Percentiles rank a stretch among this genome's conserved stretches.
Evolutionary conservation across 2,329 filamentous ascomycete species (phyloP).

Genomic region (Chaetomiaceae sp.): DNA sequence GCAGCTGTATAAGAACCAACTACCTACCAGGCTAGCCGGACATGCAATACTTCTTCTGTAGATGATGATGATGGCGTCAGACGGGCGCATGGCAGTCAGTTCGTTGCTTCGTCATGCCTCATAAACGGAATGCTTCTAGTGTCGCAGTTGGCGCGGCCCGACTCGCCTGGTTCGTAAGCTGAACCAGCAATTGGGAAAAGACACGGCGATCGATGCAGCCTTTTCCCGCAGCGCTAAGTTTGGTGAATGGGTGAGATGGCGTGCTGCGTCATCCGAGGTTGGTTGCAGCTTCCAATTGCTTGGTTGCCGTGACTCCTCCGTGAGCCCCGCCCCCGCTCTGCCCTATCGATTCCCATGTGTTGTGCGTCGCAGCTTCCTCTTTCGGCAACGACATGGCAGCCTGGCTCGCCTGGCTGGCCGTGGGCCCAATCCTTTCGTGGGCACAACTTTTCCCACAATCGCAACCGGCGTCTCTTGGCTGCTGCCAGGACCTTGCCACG

Average conservation of each 20-base stretch:
- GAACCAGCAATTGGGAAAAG: not conserved
- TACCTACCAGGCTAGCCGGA: not conserved
- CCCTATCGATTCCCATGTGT: not conserved
- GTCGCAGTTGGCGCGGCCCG: not conserved
- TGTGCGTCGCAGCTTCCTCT: constrained; percentile 17
- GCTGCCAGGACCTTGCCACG: no score
- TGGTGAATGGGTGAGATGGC: not conserved
- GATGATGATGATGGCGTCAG: no score
- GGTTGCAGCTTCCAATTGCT: not conserved
- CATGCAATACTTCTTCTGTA: not conserved
- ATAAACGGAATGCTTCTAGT: no score
- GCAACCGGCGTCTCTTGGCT: no score
- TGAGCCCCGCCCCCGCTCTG: constrained; percentile 1
- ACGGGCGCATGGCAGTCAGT: no score
- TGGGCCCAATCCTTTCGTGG: no score
- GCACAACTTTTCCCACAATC: not conserved
- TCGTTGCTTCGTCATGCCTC: constrained; percentile 7
- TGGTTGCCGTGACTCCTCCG: no score
- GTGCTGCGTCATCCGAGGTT: constrained; percentile 7
- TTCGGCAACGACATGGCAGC: constrained; percentile 10
- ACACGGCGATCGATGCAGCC: no score
- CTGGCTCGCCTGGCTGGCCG: not conserved
- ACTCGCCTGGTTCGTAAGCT: constrained; percentile 5
- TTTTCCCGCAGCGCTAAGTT: no score
- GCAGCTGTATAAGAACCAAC: no score